A percentile compares a stretch with the other conserved stretches of the same genome.
phyloP scores from a whole-genome alignment of 2,329 filamentous ascomycete species.

The Clarireedia paspali region DNA sequence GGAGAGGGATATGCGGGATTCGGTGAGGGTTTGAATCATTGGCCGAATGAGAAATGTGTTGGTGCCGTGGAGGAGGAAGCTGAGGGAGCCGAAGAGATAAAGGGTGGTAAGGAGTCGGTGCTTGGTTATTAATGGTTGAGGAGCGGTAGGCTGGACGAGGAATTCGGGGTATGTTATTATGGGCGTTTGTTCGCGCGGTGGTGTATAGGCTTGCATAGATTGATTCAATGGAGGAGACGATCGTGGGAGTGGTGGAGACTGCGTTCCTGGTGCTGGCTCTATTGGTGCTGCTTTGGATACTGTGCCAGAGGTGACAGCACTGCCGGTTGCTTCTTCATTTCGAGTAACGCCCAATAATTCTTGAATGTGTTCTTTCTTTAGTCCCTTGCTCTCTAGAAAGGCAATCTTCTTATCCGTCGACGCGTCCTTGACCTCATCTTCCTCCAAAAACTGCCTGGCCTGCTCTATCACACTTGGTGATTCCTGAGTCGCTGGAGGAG shows the following conservation, averaged over 20 bases:
- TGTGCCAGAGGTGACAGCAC: background rate
- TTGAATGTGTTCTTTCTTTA: conserved; percentile 60
- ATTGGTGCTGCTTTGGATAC: background rate
- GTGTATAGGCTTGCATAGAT: background rate
- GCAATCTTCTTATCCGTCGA: conserved; percentile 63
- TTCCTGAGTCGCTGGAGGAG: conserved; percentile 4
- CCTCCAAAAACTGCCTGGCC: conserved; percentile 67
- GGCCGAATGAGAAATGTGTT: conserved; percentile 60
- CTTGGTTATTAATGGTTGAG: conserved; percentile 56
- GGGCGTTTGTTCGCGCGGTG: conserved; percentile 35
- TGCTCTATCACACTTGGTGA: conserved; percentile 46
- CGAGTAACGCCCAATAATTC: conserved; percentile 44
- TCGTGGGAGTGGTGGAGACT: conserved; percentile 1
- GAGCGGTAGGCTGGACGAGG: conserved; percentile 46
- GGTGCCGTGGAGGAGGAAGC: conserved; percentile 61
- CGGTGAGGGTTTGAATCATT: conserved; percentile 44
- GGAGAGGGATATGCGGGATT: conserved; percentile 45
- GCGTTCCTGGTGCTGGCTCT: background rate
- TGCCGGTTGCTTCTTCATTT: conserved; percentile 23
- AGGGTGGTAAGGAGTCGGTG: conserved; percentile 50
- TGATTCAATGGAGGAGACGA: background rate
- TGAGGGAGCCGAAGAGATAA: conserved; percentile 48
- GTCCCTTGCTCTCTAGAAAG: conserved; percentile 72
- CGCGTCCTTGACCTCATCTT: conserved; percentile 63
- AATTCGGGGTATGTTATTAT: conserved; percentile 68